Evolutionary conservation across 768 basidiomycete genomes (phyloP).

Genomic region (Trametes cubensis): DNA sequence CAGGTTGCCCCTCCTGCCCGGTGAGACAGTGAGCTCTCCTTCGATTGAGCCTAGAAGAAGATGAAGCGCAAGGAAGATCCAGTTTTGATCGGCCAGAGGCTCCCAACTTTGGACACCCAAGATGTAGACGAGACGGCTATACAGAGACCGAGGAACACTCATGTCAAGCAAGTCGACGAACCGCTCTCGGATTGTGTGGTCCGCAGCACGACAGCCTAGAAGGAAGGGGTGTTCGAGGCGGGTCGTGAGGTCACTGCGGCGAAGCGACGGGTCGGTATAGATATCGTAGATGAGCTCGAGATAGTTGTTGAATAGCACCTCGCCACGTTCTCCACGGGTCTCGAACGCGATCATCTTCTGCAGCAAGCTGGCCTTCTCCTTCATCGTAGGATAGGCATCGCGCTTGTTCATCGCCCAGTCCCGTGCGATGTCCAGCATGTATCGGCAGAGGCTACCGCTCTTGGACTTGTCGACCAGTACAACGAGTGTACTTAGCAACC

Average conservation of each 20-base stretch:
- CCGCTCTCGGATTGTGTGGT: conserved; percentile 72
- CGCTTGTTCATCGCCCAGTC: conserved; percentile 89
- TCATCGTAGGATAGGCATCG: conserved; percentile 88
- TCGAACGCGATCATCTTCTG: conserved; percentile 89
- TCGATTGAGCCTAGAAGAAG: conserved; percentile 81
- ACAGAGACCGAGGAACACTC: conserved; percentile 82
- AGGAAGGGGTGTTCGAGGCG: conserved; percentile 93
- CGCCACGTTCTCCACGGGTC: conserved; percentile 75
- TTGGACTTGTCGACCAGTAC: conserved; percentile 90
- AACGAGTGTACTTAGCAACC: conserved; percentile 74
- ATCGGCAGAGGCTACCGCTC: conserved; percentile 74
- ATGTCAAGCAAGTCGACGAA: conserved; percentile 91
- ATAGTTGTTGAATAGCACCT: conserved; percentile 80
- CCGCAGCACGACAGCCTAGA: conserved; percentile 85
- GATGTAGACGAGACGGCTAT: conserved; percentile 84
- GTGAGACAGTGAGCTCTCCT: conserved; percentile 43
- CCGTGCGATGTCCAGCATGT: conserved; percentile 81
- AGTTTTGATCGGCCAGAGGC: conserved; percentile 85
- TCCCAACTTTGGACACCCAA: conserved; percentile 97
- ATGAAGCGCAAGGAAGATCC: conserved; percentile 91
- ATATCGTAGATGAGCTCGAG: conserved; percentile 92
- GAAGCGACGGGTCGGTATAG: conserved; percentile 83
- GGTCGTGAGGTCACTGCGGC: conserved; percentile 91
- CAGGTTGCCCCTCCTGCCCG: conserved; percentile 44
- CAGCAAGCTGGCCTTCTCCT: conserved; percentile 90